phyloP scores from a whole-genome alignment of 164 flowering plant genomes.

The Berberis vulgaris region DNA sequence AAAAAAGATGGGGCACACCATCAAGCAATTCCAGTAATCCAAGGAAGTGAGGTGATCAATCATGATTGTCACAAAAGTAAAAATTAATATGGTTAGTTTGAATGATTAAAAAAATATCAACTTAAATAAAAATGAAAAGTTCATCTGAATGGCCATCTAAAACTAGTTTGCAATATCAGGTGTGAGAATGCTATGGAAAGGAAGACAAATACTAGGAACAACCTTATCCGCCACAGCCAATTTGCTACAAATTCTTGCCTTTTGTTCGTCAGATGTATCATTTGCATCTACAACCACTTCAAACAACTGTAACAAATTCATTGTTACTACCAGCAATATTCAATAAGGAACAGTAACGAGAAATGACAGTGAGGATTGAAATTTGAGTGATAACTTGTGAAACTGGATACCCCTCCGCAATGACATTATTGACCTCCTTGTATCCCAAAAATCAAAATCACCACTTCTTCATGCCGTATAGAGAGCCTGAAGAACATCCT shows the following conservation, averaged over 20 bases:
- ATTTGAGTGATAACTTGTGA: slow-evolving; percentile 43
- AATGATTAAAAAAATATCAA: too few relatives aligned
- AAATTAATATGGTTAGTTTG: too few relatives aligned
- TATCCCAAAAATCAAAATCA: slow-evolving; percentile 66
- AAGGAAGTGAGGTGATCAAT: too few relatives aligned
- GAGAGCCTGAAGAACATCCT: slow-evolving; percentile 49
- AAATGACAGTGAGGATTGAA: not conserved
- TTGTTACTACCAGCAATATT: slow-evolving; percentile 9
- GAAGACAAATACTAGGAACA: too few relatives aligned
- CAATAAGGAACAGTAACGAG: not conserved
- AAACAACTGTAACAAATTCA: slow-evolving; percentile 46
- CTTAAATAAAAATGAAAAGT: too few relatives aligned
- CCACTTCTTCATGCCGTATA: slow-evolving; percentile 75
- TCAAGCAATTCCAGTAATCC: too few relatives aligned
- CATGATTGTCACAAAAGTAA: too few relatives aligned
- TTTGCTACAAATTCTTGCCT: slow-evolving; percentile 79
- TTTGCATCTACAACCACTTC: slow-evolving; percentile 69
- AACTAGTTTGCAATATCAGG: too few relatives aligned
- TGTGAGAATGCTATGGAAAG: too few relatives aligned
- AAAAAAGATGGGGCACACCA: too few relatives aligned
- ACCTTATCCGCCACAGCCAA: slow-evolving; percentile 92
- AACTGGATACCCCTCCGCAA: slow-evolving; percentile 95
- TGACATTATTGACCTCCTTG: slow-evolving; percentile 63
- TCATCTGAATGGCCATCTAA: too few relatives aligned
- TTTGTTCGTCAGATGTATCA: slow-evolving; percentile 82